Percentiles rank a stretch among this genome's conserved stretches.
Conservation (phyloP, 768 basidiomycete species). For the Pleurotus djamor region DNA sequence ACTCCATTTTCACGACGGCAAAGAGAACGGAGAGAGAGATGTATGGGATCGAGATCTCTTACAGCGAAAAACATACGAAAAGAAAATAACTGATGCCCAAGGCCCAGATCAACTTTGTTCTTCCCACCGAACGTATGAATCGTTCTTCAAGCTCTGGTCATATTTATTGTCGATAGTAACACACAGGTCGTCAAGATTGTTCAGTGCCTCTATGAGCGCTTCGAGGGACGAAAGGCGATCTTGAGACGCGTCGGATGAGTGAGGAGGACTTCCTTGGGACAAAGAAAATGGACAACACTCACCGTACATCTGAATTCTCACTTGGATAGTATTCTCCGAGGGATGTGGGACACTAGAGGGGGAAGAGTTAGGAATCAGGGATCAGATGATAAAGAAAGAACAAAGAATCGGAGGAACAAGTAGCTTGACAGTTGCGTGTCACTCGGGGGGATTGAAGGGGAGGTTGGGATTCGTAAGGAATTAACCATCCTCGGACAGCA, state of each 20-base stretch:
- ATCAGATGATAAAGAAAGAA: not conserved
- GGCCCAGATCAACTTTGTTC: slow-evolving; percentile 54
- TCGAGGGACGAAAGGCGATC: slow-evolving; percentile 84
- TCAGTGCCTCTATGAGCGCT: slow-evolving; percentile 74
- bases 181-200: slow-evolving; percentile 77
- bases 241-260: slow-evolving; percentile 24
- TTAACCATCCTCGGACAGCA: no score
- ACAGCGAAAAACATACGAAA: no score
- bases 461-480: no score
- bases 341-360: slow-evolving; percentile 82
- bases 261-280: not conserved
- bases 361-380: slow-evolving; percentile 1
- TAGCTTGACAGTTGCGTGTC: not conserved
- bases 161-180: slow-evolving; percentile 71
- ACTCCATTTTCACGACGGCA: no score
- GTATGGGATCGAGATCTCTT: no score
- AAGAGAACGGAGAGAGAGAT: no score
- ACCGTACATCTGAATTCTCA: slow-evolving; percentile 99
- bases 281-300: slow-evolving; percentile 25
- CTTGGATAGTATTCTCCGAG: slow-evolving; percentile 92
- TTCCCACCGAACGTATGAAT: slow-evolving; percentile 63
- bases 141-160: slow-evolving; percentile 49
- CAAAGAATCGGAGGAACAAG: not conserved
- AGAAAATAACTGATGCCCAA: no score
- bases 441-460: no score